phyloP scores from a whole-genome alignment of 345 rosid species.

The Iberis pinnata region DNA sequence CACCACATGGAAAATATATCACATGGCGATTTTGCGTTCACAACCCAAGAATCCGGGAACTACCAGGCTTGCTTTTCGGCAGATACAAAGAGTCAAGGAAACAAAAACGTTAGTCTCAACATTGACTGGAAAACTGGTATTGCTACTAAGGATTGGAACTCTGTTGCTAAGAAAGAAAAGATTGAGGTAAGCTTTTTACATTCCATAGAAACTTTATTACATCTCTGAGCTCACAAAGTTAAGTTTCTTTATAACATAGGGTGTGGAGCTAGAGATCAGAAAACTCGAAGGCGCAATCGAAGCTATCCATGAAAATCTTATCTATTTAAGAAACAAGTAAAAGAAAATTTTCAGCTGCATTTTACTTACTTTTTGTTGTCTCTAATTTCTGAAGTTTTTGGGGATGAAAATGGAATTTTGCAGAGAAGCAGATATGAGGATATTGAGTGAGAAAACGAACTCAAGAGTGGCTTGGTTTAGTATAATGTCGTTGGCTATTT shows the following conservation, averaged over 20 bases:
- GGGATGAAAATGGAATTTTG: neutral
- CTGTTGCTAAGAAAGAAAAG: slow-evolving; percentile 85
- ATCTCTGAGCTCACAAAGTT: neutral
- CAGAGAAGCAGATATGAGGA: slow-evolving; percentile 68
- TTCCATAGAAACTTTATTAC: slow-evolving; percentile 4
- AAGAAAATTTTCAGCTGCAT: no score
- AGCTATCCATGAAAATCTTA: slow-evolving; percentile 50
- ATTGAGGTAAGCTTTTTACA: slow-evolving; percentile 50
- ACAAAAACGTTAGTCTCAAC: slow-evolving; percentile 43
- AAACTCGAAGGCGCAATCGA: slow-evolving; percentile 65
- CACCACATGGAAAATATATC: slow-evolving; percentile 63
- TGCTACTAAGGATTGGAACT: slow-evolving; percentile 93
- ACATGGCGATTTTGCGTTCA: slow-evolving; percentile 87
- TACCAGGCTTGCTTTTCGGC: slow-evolving; percentile 78
- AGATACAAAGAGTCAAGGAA: slow-evolving; percentile 31
- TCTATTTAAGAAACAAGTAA: slow-evolving; percentile 63
- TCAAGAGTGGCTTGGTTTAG: slow-evolving; percentile 75
- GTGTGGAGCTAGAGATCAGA: slow-evolving; percentile 76
- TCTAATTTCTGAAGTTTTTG: slow-evolving; percentile 9
- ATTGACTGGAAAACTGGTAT: slow-evolving; percentile 89
- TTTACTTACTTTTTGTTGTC: slow-evolving; percentile 7
- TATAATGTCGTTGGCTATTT: slow-evolving; percentile 63
- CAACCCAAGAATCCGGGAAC: slow-evolving; percentile 73
- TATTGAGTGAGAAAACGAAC: slow-evolving; percentile 62
- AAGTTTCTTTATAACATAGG: slow-evolving; percentile 32